Evolutionary conservation across 2,329 filamentous ascomycete genomes (phyloP), one percentile per base, ranked within the genome.

Genomic region (Aspergillus pseudoglaucus): DNA sequence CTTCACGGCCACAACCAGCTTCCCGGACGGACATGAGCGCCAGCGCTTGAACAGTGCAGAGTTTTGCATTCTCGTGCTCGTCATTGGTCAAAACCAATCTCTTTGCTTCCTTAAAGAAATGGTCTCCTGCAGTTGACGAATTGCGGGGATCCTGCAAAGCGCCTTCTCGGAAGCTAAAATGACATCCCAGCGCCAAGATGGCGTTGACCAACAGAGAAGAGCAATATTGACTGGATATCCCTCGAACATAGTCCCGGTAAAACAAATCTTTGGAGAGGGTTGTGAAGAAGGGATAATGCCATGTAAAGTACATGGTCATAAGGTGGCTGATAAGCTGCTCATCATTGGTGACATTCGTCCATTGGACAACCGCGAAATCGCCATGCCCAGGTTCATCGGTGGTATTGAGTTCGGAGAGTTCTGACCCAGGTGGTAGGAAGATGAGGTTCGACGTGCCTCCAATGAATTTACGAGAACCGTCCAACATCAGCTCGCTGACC

Each of bases 201-300:
- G 90, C 85, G 68, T 97, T 96, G 56, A 98, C 90, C 6, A 98
- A 75, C 45, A 97, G 70, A 1, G 90, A 82, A 0, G 91, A 95
- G 68, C 93, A 97, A 66, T 96, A 91, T 6, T 84, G 77, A 0
- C 83, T 87, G 40, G 80, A 61, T 66, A 75, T 69, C 0, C 93
- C 91, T 12, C 78, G 79, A 40, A 85, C 67, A 59, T 95, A 96
- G 64, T 97, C 90, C 38, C 85, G 80, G 63, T 88, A 90, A 64
- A 98, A 97, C 27, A 95, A 73, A 33, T 79, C 83, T 65, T 88
- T 94, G 10, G 90, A 91, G 6, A 97, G 75, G 0, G 88, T 93
- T 3, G 90, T 91, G 66, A 97, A 98, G 70, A 93, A 97, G 15
- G 90, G 85, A 67, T 97, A 97, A 68, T 97, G 93, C 87, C 91